These are phyloP conservation scores for Aspergillus nomiae DNA, from an alignment of 2,329 filamentous ascomycete species.

Conservation along the genomic window DNA sequence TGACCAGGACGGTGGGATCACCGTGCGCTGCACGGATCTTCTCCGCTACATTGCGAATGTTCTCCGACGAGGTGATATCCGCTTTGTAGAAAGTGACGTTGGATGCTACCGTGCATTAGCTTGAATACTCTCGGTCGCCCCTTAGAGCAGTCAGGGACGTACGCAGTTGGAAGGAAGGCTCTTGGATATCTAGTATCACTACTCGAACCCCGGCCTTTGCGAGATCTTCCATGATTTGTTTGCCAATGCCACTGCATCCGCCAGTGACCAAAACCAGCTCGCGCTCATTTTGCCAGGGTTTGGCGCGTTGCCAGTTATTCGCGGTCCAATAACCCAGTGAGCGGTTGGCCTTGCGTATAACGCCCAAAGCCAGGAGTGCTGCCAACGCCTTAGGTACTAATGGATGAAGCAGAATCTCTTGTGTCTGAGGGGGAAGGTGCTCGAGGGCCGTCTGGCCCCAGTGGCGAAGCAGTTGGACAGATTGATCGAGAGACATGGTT, in stretches of 20 bases:
- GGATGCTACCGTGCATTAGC: constrained; percentile 18
- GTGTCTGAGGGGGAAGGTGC: constrained; percentile 29
- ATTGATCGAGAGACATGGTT: constrained; percentile 21
- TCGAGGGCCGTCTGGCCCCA: constrained; percentile 27
- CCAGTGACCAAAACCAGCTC: constrained; percentile 42
- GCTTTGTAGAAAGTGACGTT: constrained; percentile 41
- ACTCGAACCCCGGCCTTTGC: constrained; percentile 32
- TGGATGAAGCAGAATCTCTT: constrained; percentile 29
- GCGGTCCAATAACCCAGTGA: constrained; percentile 29
- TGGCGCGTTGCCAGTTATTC: constrained; percentile 33
- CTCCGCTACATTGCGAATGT: constrained; percentile 35
- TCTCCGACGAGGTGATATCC: constrained; percentile 40
- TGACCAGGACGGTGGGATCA: constrained; percentile 51
- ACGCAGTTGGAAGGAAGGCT: constrained; percentile 35
- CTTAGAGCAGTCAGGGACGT: constrained; percentile 1
- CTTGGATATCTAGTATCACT: constrained; percentile 41
- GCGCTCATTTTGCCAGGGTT: constrained; percentile 26
- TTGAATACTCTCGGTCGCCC: not conserved
- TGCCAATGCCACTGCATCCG: constrained; percentile 42
- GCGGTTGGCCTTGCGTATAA: constrained; percentile 32
- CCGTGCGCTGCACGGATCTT: constrained; percentile 44
- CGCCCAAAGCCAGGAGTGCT: constrained; percentile 24
- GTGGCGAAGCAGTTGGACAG: constrained; percentile 26
- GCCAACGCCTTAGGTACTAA: constrained; percentile 31
- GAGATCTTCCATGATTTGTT: constrained; percentile 37